phyloP scores from a whole-genome alignment of 2,329 filamentous ascomycete species.

The Ophiostoma fasciatum region DNA sequence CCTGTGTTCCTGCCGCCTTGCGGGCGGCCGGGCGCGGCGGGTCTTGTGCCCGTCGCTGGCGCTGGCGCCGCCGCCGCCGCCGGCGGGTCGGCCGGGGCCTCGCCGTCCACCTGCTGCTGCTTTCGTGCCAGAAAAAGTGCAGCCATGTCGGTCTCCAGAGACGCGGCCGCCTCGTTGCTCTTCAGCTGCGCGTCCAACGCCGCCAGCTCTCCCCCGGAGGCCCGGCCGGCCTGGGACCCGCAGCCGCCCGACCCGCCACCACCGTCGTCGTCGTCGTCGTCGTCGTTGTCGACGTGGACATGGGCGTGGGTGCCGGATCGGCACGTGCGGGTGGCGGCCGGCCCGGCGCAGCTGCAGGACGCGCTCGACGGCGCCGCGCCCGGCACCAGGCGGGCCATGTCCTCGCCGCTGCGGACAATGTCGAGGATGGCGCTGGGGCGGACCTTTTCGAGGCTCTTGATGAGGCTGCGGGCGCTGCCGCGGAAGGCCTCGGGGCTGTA shows the following conservation, averaged over 20 bases:
- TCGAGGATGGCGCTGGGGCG: constrained; percentile 89
- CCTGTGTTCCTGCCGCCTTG: constrained; percentile 15
- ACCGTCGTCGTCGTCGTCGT: neutral
- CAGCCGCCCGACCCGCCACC: constrained; percentile 44
- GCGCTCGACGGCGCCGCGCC: constrained; percentile 33
- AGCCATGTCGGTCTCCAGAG: constrained; percentile 53
- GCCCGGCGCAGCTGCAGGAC: too few relatives aligned
- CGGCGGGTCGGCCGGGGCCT: constrained; percentile 14
- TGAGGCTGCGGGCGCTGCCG: constrained; percentile 76
- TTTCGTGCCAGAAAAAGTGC: constrained; percentile 23
- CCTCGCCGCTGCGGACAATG: constrained; percentile 86
- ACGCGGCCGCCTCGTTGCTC: constrained; percentile 44
- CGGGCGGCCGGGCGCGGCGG: neutral
- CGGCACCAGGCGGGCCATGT: constrained; percentile 82
- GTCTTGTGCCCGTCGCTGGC: neutral
- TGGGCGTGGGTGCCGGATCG: too few relatives aligned
- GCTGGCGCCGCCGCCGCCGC: constrained; percentile 12
- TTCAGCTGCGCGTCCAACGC: constrained; percentile 63
- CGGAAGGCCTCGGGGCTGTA: constrained; percentile 96
- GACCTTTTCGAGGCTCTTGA: constrained; percentile 90
- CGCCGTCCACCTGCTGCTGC: constrained; percentile 12
- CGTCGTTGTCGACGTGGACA: too few relatives aligned
- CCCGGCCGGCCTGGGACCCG: constrained; percentile 52
- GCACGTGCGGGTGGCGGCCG: too few relatives aligned
- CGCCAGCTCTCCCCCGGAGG: constrained; percentile 63